Evolutionary conservation across 768 basidiomycete genomes (phyloP).

Genomic region (Solioccasus polychromus): DNA sequence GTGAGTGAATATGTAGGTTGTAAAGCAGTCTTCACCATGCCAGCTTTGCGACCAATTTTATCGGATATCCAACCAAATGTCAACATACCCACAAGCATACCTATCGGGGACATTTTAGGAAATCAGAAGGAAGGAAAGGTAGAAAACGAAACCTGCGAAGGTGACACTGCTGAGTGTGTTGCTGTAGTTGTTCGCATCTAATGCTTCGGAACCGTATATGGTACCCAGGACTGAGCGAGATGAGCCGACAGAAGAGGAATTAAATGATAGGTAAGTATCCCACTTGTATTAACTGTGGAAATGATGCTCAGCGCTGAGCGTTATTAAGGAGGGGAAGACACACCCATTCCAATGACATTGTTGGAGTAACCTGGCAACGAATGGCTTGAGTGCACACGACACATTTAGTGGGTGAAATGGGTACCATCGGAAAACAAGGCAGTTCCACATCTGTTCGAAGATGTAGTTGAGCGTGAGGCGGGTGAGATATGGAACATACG

Average conservation of each 20-base stretch:
- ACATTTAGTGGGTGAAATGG: not conserved
- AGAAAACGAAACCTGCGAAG: conserved; percentile 77
- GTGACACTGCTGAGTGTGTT: conserved; percentile 62
- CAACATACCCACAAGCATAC: conserved; percentile 85
- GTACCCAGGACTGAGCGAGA: conserved; percentile 56
- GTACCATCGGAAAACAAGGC: conserved; percentile 85
- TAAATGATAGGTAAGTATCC: conserved; percentile 19
- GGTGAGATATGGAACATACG: conserved; percentile 44
- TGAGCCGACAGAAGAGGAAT: not conserved
- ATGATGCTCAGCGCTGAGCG: conserved; percentile 1
- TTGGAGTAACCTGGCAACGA: conserved; percentile 67
- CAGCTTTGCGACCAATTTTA: conserved; percentile 82
- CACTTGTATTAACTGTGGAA: conserved; percentile 63
- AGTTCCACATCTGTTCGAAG: conserved; percentile 65
- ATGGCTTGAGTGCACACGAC: conserved; percentile 3
- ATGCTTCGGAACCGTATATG: conserved; percentile 59
- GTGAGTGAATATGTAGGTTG: not conserved
- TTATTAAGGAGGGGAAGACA: conserved; percentile 29
- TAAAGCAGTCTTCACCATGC: conserved; percentile 58
- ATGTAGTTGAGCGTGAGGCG: not conserved
- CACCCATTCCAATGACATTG: conserved; percentile 73
- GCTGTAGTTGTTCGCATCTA: conserved; percentile 56
- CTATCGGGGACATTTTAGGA: conserved; percentile 65
- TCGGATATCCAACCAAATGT: conserved; percentile 81
- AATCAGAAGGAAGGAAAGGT: conserved; percentile 62